Conservation (phyloP, 139 green algal genomes). For the Tetraselmis chui region DNA sequence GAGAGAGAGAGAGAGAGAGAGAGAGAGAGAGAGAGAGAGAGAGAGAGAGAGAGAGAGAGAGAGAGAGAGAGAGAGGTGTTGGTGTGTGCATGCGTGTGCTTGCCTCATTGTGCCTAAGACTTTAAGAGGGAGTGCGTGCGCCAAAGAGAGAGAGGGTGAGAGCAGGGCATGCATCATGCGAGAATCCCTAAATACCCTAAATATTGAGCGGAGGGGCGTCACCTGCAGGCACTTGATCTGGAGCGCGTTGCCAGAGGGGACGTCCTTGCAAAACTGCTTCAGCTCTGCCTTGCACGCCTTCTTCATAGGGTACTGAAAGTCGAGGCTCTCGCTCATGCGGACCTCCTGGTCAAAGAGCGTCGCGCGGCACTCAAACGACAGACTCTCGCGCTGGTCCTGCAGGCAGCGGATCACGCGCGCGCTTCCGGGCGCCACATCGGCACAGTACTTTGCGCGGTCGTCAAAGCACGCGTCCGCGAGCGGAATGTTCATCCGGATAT, state of each 20-base stretch:
- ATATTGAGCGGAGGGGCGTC: too few relatives aligned
- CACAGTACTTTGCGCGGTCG: constrained; percentile 51
- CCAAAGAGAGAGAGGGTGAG: too few relatives aligned
- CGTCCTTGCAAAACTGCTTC: constrained; percentile 53
- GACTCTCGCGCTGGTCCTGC: constrained; percentile 50
- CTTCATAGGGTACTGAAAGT: constrained; percentile 82
- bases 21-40: too few relatives aligned
- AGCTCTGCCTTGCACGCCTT: constrained; percentile 60
- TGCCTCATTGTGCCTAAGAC: too few relatives aligned
- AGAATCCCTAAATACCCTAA: too few relatives aligned
- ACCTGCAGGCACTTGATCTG: constrained; percentile 48
- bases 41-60: too few relatives aligned
- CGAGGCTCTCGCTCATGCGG: constrained; percentile 57
- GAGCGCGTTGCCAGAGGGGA: constrained; percentile 59
- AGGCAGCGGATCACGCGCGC: constrained; percentile 79
- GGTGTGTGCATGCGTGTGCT: too few relatives aligned
- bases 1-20: too few relatives aligned
- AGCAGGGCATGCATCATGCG: too few relatives aligned
- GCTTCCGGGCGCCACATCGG: constrained; percentile 50
- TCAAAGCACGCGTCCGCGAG: constrained; percentile 62
- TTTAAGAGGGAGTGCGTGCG: too few relatives aligned
- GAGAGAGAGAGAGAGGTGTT: too few relatives aligned
- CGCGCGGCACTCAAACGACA: constrained; percentile 54
- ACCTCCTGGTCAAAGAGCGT: constrained; percentile 72
- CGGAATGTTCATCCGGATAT: constrained; percentile 77